Evolutionary conservation across 1,139 yeast species (phyloP), one percentile per base, ranked within the genome.

Genomic region (Insectozyma bohioensis): DNA sequence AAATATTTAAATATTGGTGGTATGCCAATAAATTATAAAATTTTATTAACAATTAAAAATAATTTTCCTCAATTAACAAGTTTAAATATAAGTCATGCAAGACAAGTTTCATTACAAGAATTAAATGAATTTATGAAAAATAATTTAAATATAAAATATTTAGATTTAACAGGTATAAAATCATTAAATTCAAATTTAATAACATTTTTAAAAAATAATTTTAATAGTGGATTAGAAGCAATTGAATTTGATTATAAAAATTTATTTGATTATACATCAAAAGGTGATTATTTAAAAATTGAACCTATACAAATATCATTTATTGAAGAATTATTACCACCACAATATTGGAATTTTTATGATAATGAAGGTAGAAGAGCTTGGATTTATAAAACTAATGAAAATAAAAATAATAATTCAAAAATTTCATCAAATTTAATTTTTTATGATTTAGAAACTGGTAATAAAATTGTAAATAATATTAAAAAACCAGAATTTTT

Each of bases 281-380:
- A 43, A 11, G 75, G 75, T 1, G 58, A 59, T 18, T 56, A 55
- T 36, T 45, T 63, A 27, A 61, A 59, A 25, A 49, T 63, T 3
- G 51, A 52, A n/a, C 66, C 66, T 1, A 39, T 50, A 11, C 54
- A 55, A 38, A 50, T 49, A 31, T 53, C 61, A 21, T 51, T 55
- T 42, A 40, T 54, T 30, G 58, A 57, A 33, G 49, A 51, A 20
- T 40, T 46, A 4, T 41, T 30, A 12, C 47, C 45, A 7, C 72
- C 72, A 1, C 60, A 58, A 30, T 56, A 73, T 34, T 65, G 83
- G 86, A 67, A 64, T 51, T 70, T 66, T 48, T 76, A 58, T 47
- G 81, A 60, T 55, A 78, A 64, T 49, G 78, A 67, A 57, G 95
- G 95, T 5, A 69, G 95, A 43, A 68, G 96, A 41, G 80, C 85